Evolutionary conservation across 495 filamentous ascomycete genomes (phyloP).

Genomic region (Mytilinidion resinicola): DNA sequence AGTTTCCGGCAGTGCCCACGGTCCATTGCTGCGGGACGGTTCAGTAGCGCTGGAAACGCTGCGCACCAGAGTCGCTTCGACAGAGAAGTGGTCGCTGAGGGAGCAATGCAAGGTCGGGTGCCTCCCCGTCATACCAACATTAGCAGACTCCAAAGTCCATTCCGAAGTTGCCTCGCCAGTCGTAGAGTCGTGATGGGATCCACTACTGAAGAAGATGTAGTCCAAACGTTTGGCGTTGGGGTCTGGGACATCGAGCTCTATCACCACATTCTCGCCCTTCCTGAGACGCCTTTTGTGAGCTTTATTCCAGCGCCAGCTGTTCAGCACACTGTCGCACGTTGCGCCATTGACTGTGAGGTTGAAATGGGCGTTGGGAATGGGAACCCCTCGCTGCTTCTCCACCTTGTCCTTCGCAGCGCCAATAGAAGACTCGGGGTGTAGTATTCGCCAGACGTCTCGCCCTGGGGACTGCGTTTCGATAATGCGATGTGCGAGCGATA

Average conservation of each 20-base stretch:
- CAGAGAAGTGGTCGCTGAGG: slow-evolving; percentile 87
- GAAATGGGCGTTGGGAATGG: slow-evolving; percentile 62
- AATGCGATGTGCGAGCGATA: slow-evolving; percentile 78
- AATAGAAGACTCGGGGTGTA: slow-evolving; percentile 74
- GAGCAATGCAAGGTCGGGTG: slow-evolving; percentile 79
- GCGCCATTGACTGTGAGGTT: slow-evolving; percentile 77
- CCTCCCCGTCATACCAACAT: slow-evolving; percentile 73
- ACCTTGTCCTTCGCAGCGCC: slow-evolving; percentile 59
- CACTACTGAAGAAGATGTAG: slow-evolving; percentile 70
- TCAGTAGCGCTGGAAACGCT: background rate
- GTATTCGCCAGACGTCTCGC: slow-evolving; percentile 69
- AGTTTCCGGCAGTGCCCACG: slow-evolving; percentile 5
- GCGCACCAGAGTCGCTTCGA: slow-evolving; percentile 57
- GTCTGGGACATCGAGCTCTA: slow-evolving; percentile 58
- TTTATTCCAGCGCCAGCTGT: slow-evolving; percentile 90
- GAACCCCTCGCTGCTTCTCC: slow-evolving; percentile 51
- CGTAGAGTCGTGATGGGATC: slow-evolving; percentile 23
- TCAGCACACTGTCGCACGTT: slow-evolving; percentile 77
- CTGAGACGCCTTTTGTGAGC: slow-evolving; percentile 51
- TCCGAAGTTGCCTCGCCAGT: slow-evolving; percentile 27
- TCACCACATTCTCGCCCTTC: slow-evolving; percentile 49
- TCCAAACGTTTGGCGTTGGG: slow-evolving; percentile 79
- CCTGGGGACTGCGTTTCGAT: slow-evolving; percentile 75
- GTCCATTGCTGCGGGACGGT: background rate
- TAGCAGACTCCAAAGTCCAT: slow-evolving; percentile 62